phyloP scores from a whole-genome alignment of 1,284 basidiomycete genomes.

The Boletus austroedulis region DNA sequence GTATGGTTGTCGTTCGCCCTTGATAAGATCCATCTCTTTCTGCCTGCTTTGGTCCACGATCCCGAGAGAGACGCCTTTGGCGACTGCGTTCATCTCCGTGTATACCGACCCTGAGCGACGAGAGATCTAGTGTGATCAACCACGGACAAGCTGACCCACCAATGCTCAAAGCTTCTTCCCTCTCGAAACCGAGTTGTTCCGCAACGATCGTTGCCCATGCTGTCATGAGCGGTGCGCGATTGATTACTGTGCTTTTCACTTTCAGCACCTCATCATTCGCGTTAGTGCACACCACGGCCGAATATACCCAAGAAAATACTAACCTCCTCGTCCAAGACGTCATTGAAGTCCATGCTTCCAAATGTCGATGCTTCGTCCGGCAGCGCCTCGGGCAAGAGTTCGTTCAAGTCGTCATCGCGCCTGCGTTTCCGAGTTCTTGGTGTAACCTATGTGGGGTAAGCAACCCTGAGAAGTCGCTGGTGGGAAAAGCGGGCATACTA shows the following conservation, averaged over 20 bases:
- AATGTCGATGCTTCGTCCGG: conserved; percentile 47
- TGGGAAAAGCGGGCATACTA: conserved; percentile 28
- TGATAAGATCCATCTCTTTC: conserved; percentile 51
- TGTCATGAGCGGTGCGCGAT: conserved; percentile 92
- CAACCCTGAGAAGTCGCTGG: conserved; percentile 10
- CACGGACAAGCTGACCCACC: conserved; percentile 43
- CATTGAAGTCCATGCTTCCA: conserved; percentile 67
- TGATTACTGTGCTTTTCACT: conserved; percentile 66
- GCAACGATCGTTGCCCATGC: conserved; percentile 89
- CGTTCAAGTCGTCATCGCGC: conserved; percentile 51
- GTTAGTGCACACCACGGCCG: background rate
- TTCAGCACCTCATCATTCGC: conserved; percentile 48
- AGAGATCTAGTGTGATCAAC: conserved; percentile 11
- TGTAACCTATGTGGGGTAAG: conserved; percentile 35
- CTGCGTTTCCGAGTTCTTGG: conserved; percentile 59
- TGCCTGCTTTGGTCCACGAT: conserved; percentile 58
- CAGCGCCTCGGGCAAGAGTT: conserved; percentile 54
- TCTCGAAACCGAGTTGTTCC: conserved; percentile 80
- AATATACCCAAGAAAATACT: conserved; percentile 11
- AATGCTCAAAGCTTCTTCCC: conserved; percentile 87
- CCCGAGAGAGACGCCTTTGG: conserved; percentile 81
- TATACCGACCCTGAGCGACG: conserved; percentile 73
- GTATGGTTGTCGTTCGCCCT: conserved; percentile 81
- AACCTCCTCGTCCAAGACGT: conserved; percentile 68
- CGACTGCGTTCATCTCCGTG: conserved; percentile 86